Base-by-base conservation (phyloP, 2,329 filamentous ascomycete genomes). In the Fusarium newnesense region DNA sequence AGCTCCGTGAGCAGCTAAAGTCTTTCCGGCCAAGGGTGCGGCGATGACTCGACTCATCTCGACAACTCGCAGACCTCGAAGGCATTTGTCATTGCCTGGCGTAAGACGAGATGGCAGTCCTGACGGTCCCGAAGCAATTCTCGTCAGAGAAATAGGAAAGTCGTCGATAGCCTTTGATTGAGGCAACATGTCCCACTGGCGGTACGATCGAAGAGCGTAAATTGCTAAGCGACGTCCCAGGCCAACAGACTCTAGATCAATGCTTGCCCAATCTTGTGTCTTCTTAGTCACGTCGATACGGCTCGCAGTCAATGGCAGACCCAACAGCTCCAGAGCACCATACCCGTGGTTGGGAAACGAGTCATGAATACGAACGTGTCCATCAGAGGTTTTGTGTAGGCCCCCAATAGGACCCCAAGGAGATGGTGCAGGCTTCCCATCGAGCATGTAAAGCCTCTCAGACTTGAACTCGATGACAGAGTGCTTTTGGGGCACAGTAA, bases 1-100 rank as follows among this genome's bases (percentile, higher is more conserved):
- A 13, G 56, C 56, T 15, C 56, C 56, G 2, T 59, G 56, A 30
- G 43, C 56, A n/a, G 56, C 56, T 10, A 59, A 4, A 18, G 43
- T 59, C 40, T 44, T 59, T 15, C 56, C 43, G 2, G 43, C 43
- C 15, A 59, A 15, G 6, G 43, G 56, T 5, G 43, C 56, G 11
- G 43, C 56, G 34, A 59, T 59, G 4, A 59, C 56, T 19, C 43
- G 56, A 13, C 56, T 59, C 56, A 59, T 59, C 19, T 59, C 56
- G 10, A 59, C 43, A 15, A 59, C 43, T 37, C 56, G 43, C 26
- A 59, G 34, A 24, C 56, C 56, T 39, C 56, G 42, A 15, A 59
- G 56, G 10, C 43, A 59, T 12, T 59, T 59, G 26, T 49, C 56
- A 4, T 59, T 59, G 26, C 26, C 34, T 15, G 43, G 34, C 40